Conservation (phyloP, 805 yeast genomes). For the Saturnispora quitensis region DNA sequence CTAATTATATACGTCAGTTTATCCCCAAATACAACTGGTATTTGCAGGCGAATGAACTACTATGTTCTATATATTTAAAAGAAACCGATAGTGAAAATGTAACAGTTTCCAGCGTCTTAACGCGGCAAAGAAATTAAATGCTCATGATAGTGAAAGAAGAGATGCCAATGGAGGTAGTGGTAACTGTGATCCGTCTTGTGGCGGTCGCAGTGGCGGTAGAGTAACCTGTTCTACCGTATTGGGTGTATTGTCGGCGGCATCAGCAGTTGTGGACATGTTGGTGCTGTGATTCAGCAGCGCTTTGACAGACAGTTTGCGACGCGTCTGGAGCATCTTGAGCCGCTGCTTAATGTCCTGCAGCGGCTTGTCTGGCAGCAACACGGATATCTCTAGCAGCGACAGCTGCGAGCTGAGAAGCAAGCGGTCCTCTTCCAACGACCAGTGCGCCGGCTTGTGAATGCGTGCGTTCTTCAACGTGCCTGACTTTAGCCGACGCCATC, state of each 20-base stretch:
- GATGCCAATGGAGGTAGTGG: background rate
- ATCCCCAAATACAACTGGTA: background rate
- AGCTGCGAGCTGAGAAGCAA: background rate
- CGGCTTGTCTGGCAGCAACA: constrained; percentile 2
- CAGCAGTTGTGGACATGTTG: background rate
- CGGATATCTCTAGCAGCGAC: background rate
- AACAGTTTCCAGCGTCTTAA: background rate
- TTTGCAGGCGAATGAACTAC: background rate
- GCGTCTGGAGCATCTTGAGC: background rate
- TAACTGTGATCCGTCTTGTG: background rate
- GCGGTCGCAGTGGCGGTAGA: background rate
- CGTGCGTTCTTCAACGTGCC: constrained; percentile 29
- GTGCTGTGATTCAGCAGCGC: background rate
- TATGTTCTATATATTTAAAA: background rate
- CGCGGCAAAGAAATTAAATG: background rate
- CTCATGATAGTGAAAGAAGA: background rate
- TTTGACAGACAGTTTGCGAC: background rate
- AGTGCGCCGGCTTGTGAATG: background rate
- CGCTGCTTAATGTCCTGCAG: background rate
- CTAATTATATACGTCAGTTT: background rate
- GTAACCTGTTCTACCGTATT: background rate
- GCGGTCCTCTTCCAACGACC: constrained; percentile 4
- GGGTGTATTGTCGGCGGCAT: background rate
- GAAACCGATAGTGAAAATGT: background rate
- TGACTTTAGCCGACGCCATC: constrained; percentile 68